Evolutionary conservation across 306 rosid species (phyloP).

Genomic region (Acacia acuminata): DNA sequence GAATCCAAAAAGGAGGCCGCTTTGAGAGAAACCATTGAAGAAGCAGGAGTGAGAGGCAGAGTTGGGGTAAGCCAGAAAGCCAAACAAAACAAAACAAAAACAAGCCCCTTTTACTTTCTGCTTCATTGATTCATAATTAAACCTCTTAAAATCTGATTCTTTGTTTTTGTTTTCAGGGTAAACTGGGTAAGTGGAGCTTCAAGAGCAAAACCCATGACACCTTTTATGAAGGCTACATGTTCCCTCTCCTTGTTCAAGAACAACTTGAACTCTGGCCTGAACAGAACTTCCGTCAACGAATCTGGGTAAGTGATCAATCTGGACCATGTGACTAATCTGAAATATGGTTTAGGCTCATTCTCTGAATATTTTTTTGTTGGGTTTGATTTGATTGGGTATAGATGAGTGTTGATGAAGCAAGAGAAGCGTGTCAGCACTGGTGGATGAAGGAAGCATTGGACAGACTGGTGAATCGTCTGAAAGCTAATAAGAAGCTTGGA

Average conservation of each 20-base stretch:
- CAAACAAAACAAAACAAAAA: background rate
- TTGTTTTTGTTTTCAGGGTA: slow-evolving; percentile 40
- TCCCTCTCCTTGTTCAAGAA: slow-evolving; percentile 79
- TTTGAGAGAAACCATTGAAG: slow-evolving; percentile 73
- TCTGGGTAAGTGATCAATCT: slow-evolving; percentile 56
- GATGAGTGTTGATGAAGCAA: slow-evolving; percentile 77
- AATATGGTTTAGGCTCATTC: background rate
- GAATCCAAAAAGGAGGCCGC: slow-evolving; percentile 90
- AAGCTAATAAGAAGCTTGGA: slow-evolving; percentile 27
- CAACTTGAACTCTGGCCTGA: slow-evolving; percentile 89
- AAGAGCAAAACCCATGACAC: slow-evolving; percentile 76
- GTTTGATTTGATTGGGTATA: slow-evolving; percentile 19
- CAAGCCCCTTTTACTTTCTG: background rate
- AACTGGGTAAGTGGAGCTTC: slow-evolving; percentile 84
- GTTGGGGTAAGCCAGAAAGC: slow-evolving; percentile 47
- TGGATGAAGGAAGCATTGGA: slow-evolving; percentile 97
- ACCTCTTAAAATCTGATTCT: background rate
- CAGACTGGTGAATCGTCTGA: slow-evolving; percentile 59
- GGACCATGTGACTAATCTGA: background rate
- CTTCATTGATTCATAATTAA: background rate
- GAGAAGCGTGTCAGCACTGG: slow-evolving; percentile 78
- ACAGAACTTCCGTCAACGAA: slow-evolving; percentile 60
- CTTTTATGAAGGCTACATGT: slow-evolving; percentile 80
- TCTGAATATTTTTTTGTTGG: background rate
- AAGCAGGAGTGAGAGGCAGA: slow-evolving; percentile 81